phyloP scores from a whole-genome alignment of 129 eudicot genomes.

The Mikania micrantha region DNA sequence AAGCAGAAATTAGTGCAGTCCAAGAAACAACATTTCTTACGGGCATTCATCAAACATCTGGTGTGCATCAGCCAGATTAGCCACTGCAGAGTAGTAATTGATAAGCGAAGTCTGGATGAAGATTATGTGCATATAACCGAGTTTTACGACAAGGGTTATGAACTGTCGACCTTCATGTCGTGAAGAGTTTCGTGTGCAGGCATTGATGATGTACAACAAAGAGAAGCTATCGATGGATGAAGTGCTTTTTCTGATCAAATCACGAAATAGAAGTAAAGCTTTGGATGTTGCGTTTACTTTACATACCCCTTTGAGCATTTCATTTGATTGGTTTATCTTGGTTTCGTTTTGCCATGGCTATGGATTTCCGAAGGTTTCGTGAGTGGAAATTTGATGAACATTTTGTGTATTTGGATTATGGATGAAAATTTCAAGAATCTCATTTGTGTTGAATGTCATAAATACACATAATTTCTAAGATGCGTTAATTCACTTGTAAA shows the following conservation, averaged over 20 bases:
- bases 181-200: constrained; percentile 30
- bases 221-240: constrained; percentile 43
- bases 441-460: constrained; percentile 4
- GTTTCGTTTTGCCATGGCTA: constrained; percentile 17
- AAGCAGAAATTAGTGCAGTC: constrained; percentile 42
- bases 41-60: constrained; percentile 50
- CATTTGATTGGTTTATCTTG: constrained; percentile 40
- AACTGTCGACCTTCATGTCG: constrained; percentile 24
- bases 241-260: constrained; percentile 23
- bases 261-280: constrained; percentile 28
- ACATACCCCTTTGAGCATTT: constrained; percentile 32
- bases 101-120: constrained; percentile 38
- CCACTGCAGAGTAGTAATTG: constrained; percentile 20
- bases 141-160: constrained; percentile 39
- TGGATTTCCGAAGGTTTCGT: constrained; percentile 18
- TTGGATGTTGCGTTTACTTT: constrained; percentile 27
- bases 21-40: constrained; percentile 39
- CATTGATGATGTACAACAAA: constrained; percentile 33
- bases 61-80: constrained; percentile 28
- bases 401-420: constrained; percentile 11
- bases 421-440: constrained; percentile 18
- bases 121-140: constrained; percentile 35
- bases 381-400: not conserved
- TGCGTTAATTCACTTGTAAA: not conserved
- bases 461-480: not conserved